Evolutionary conservation across 441 rosid genomes (phyloP).

Genomic region (Lepidium campestre): DNA sequence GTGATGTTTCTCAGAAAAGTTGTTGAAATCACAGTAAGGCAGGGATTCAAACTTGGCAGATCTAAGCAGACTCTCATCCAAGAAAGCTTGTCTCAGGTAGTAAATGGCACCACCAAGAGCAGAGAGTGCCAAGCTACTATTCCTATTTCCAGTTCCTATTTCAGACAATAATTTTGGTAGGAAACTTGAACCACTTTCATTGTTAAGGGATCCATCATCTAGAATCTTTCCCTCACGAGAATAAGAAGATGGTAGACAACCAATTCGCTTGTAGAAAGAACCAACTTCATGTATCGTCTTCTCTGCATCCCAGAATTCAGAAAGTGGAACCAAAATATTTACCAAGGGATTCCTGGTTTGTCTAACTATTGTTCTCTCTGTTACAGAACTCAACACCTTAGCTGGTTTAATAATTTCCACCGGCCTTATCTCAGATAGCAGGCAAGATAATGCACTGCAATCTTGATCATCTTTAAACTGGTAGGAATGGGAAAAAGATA

Average conservation of each 20-base stretch:
- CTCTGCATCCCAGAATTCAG: constrained; percentile 93
- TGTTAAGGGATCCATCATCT: constrained; percentile 17
- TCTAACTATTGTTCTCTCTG: constrained; percentile 71
- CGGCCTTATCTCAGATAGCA: constrained; percentile 86
- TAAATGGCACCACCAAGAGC: constrained; percentile 95
- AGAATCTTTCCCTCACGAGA: constrained; percentile 27
- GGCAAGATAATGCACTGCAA: constrained; percentile 69
- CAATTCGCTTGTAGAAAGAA: constrained; percentile 40
- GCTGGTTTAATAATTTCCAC: constrained; percentile 94
- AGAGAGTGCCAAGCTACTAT: constrained; percentile 72
- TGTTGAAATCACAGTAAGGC: constrained; percentile 60
- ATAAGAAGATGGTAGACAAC: constrained; percentile 36
- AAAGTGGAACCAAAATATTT: constrained; percentile 66
- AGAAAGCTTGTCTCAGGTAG: constrained; percentile 86
- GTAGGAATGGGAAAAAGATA: constrained; percentile 7
- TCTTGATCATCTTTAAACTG: constrained; percentile 86
- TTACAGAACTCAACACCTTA: constrained; percentile 58
- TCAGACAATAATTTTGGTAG: constrained; percentile 60
- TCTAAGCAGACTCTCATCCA: constrained; percentile 84
- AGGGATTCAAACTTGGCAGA: constrained; percentile 86
- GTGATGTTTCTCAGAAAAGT: constrained; percentile 60
- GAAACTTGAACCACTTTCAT: constrained; percentile 30
- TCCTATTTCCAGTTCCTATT: constrained; percentile 51
- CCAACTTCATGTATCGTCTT: constrained; percentile 67
- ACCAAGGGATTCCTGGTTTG: constrained; percentile 86